phyloP scores from a whole-genome alignment of 2,329 filamentous ascomycete species.

The Aspergillus sp. region DNA sequence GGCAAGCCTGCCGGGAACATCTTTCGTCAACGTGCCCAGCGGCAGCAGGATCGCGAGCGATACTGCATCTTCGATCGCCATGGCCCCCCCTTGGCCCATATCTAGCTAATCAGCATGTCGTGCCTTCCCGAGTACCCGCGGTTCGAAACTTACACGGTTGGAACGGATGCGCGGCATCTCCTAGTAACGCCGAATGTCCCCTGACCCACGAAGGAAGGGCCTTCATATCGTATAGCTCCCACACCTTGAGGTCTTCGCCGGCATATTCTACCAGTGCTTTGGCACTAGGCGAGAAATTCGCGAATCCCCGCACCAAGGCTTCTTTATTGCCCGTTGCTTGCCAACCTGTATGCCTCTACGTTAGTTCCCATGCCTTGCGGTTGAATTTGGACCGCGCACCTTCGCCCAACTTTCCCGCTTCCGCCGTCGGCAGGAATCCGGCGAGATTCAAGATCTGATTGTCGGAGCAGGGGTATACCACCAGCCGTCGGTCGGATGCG shows the following conservation, averaged over 20 bases:
- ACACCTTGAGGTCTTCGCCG: conserved; percentile 51
- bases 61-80: conserved; percentile 34
- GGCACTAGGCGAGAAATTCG: conserved; percentile 17
- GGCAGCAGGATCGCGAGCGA: conserved; percentile 28
- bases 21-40: conserved; percentile 11
- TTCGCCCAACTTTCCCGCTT: conserved; percentile 29
- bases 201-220: conserved; percentile 55
- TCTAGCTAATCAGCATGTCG: conserved; percentile 10
- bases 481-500: conserved; percentile 41
- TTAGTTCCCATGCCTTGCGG: background rate
- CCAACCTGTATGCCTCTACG: conserved; percentile 14
- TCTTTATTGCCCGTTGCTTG: conserved; percentile 20
- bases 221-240: conserved; percentile 62
- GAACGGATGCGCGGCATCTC: conserved; percentile 68
- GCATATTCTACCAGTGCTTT: conserved; percentile 30
- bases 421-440: conserved; percentile 48
- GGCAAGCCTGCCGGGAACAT: conserved; percentile 17
- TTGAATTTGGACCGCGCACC: conserved; percentile 6
- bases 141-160: conserved; percentile 43
- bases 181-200: conserved; percentile 56
- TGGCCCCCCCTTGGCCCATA: conserved; percentile 32
- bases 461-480: conserved; percentile 48
- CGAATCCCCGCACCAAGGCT: conserved; percentile 15
- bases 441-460: conserved; percentile 48
- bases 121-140: background rate